Conservation (phyloP, 805 yeast species). For the Helenozyma baotianmanensis region DNA sequence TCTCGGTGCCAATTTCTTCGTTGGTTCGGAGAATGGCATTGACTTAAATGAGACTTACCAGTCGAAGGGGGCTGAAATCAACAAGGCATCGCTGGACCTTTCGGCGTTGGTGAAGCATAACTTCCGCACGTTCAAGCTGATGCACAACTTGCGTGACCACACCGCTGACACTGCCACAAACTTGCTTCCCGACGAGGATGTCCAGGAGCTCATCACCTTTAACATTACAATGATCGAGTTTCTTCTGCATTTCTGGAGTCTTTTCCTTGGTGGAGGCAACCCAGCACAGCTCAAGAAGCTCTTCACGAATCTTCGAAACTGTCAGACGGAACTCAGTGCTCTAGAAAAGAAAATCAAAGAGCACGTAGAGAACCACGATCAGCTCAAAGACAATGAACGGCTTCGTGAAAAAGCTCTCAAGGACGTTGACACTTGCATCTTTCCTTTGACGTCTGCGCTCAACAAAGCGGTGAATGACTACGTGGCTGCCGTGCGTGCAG, state of each 20-base stretch:
- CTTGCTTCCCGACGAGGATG: slow-evolving; percentile 30
- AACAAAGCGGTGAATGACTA: slow-evolving; percentile 34
- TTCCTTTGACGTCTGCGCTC: slow-evolving; percentile 28
- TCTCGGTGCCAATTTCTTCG: slow-evolving; percentile 15
- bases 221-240: slow-evolving; percentile 40
- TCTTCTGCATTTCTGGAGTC: slow-evolving; percentile 40
- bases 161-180: slow-evolving; percentile 15
- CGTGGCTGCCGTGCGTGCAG: slow-evolving; percentile 24
- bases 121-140: slow-evolving; percentile 48
- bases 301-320: slow-evolving; percentile 32
- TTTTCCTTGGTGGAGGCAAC: slow-evolving; percentile 32
- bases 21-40: slow-evolving; percentile 14
- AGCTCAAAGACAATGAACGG: slow-evolving; percentile 24
- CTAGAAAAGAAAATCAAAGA: slow-evolving; percentile 21
- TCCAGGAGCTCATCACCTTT: slow-evolving; percentile 33
- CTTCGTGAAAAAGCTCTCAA: slow-evolving; percentile 27
- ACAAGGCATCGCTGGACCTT: slow-evolving; percentile 42
- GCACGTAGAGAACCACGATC: slow-evolving; percentile 11
- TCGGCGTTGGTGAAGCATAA: slow-evolving; percentile 46
- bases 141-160: slow-evolving; percentile 14
- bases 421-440: slow-evolving; percentile 30
- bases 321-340: slow-evolving; percentile 25
- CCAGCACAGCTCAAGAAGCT: slow-evolving; percentile 35
- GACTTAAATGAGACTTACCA: slow-evolving; percentile 27
- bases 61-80: slow-evolving; percentile 30